Evolutionary conservation across 2,329 filamentous ascomycete species (phyloP), one percentile per base, ranked within the genome.

Genomic region (Leptographium flavum): DNA sequence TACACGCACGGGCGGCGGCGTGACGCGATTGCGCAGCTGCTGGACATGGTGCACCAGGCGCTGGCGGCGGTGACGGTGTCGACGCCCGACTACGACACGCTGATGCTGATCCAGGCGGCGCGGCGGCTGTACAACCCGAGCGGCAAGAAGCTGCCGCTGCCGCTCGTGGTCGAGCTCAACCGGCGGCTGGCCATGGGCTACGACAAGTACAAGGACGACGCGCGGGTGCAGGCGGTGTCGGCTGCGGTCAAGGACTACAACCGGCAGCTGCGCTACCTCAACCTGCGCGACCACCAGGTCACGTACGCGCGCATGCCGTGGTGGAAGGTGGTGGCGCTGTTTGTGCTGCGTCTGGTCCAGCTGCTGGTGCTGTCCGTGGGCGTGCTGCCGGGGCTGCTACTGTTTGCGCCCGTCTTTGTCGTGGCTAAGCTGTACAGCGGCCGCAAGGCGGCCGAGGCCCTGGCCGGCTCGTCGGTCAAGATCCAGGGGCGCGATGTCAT

Each of bases 91-190:
- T 95, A 94, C 63, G 90, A 96, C 56, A 96, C 90, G 4, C 71
- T 96, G 21, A 94, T 94, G 88, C 74, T 93, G 54, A 94, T 96
- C 48, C 92, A 96, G 73, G 88, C 90, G 32, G 90, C 88, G 7
- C 78, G 92, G 50, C 79, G 92, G 42, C 71, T 98, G 25, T 98
- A 98, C 66, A 95, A 94, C 57, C 85, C 87, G 11, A 92, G 87
- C 42, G 87, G 87, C 55, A 94, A 90, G 67, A 94, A 94, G 62
- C 72, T 96, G 32, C 90, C 90, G 7, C 72, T 96, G 21, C 87
- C 90, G 1, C 83, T 90, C 58, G 85, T 96, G 10, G 85, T 96
- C 28, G 92, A 98, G 65, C 76, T 98, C 43, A 96, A 96, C 64
- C 76, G 90, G 43, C 80, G 90, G 31, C 73, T 98, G 6, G 83